Evolutionary conservation across 768 basidiomycete species (phyloP).

Genomic region (Panaeolus papilionaceus): DNA sequence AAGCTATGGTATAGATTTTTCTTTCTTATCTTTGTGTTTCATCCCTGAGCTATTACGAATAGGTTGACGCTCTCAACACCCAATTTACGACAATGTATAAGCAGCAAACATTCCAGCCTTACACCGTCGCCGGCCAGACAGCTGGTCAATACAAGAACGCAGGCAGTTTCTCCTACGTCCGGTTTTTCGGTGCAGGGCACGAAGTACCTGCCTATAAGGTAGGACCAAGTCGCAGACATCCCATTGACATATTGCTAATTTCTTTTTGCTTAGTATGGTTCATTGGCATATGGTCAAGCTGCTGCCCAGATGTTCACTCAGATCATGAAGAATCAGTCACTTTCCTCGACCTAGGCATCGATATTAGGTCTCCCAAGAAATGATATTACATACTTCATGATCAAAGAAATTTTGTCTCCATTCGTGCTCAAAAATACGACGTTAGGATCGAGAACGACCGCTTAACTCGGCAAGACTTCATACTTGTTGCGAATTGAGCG

Average conservation of each 20-base stretch:
- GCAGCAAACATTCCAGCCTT: constrained; percentile 51
- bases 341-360: constrained; percentile 11
- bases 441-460: neutral
- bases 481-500: neutral
- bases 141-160: constrained; percentile 66
- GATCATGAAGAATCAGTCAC: constrained; percentile 38
- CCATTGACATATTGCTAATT: neutral
- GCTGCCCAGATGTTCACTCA: constrained; percentile 52
- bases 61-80: constrained; percentile 55
- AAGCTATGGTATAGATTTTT: neutral
- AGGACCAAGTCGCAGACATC: constrained; percentile 5
- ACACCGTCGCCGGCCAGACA: constrained; percentile 53
- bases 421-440: neutral
- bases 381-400: neutral
- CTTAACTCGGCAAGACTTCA: neutral
- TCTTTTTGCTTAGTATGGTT: constrained; percentile 34
- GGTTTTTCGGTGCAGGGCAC: constrained; percentile 55
- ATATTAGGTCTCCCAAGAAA: neutral
- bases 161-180: constrained; percentile 60
- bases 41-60: neutral
- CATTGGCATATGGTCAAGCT: constrained; percentile 44
- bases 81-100: constrained; percentile 48
- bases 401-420: neutral
- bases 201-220: constrained; percentile 57
- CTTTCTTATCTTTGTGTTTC: neutral